Base-by-base conservation (phyloP, 1,139 yeast genomes). In the Zygotorulaspora mrakii region DNA sequence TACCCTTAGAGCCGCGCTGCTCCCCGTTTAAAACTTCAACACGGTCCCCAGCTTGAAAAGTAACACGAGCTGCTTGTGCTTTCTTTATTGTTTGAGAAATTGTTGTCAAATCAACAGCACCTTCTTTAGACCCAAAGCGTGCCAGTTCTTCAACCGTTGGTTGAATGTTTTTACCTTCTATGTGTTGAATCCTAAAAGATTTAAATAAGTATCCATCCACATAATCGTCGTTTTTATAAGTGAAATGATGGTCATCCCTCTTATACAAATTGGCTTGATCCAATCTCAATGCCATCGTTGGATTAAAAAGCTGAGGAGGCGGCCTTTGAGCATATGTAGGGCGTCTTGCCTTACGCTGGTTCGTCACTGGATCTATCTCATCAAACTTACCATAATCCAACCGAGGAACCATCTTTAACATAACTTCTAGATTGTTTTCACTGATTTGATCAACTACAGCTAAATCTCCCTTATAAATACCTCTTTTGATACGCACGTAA, bases 1-100 rank as follows among this genome's bases (percentile, higher is more conserved):
- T 73, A 65, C 97, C 98, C 35, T 76, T 74, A 43, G 95, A 78
- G 44, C 91, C 94, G 28, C 94, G 80, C 66, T 88, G 96, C 67
- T 91, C 98, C 60, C 98, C 98, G 52, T 81, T 78, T 45, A 84
- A 74, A 35, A 91, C 83, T 64, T 89, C 96, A 37, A 91, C 96
- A 57, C 85, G 77, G 61, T 91, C 98, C 50, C 96, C 97, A 3
- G 94, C 87, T 62, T 87, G 96, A 69, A 89, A 91, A 5, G 74
- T 69, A 17, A 80, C 71, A 17, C 71, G 68, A 16, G 73, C 69
- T 14, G 78, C 73, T 36, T 73, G 69, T 26, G 82, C 73, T 45
- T 77, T 77, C 59, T 84, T 85, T 54, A 91, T 71, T 13, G 89
- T 78, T 46, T 88, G 87, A 1, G 96, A 94, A 48, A 91, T 79